These are phyloP conservation scores for Aureobasidium uvarum DNA, from an alignment of 2,329 filamentous ascomycete genomes.

Conservation along the genomic window DNA sequence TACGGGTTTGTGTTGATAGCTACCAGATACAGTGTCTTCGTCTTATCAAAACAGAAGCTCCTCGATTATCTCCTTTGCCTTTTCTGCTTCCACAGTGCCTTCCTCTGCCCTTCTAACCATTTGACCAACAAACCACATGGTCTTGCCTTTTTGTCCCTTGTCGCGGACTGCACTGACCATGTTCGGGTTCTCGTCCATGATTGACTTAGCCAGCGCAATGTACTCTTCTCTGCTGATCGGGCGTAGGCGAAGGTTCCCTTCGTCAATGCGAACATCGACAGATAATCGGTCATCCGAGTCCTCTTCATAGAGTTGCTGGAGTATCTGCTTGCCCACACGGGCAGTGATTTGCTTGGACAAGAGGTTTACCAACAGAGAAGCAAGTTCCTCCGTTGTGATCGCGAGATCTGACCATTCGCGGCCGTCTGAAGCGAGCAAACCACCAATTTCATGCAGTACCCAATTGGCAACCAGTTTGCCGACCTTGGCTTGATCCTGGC, in stretches of 20 bases:
- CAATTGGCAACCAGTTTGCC: conserved; percentile 60
- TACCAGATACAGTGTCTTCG: neutral
- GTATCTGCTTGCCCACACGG: conserved; percentile 59
- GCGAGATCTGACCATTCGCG: conserved; percentile 44
- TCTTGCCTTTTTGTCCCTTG: conserved; percentile 62
- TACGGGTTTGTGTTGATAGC: neutral
- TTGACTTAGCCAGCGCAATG: conserved; percentile 50
- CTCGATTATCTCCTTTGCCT: conserved; percentile 56
- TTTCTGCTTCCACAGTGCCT: conserved; percentile 61
- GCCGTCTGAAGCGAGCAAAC: conserved; percentile 43
- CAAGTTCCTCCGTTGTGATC: conserved; percentile 44
- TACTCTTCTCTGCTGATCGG: conserved; percentile 59
- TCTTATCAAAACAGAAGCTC: conserved; percentile 43
- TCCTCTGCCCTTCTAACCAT: conserved; percentile 63
- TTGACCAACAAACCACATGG: conserved; percentile 66
- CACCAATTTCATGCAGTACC: conserved; percentile 54
- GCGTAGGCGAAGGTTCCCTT: conserved; percentile 55
- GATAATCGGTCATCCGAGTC: conserved; percentile 37
- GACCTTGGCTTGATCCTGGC: conserved; percentile 35
- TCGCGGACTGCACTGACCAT: conserved; percentile 60
- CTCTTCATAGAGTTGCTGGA: conserved; percentile 56
- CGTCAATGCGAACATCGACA: conserved; percentile 55
- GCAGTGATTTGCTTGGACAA: conserved; percentile 50
- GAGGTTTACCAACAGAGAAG: conserved; percentile 46
- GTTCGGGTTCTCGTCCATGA: conserved; percentile 56